Base-by-base conservation (phyloP, 2,329 filamentous ascomycete genomes). In the Neofusicoccum umdonicola region DNA sequence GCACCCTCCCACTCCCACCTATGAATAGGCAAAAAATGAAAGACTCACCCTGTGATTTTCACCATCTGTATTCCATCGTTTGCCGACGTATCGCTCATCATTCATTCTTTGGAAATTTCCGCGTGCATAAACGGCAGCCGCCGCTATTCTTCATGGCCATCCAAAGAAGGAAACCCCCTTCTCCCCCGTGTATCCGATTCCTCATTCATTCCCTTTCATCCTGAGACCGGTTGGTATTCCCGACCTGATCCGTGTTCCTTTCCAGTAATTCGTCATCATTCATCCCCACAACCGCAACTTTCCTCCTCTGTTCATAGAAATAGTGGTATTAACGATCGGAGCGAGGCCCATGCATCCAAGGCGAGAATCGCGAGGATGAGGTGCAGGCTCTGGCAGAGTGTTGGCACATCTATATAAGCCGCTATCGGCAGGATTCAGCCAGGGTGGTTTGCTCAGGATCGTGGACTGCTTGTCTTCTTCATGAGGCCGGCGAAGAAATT, bases 401-500 rank as follows among this genome's bases (percentile, higher is more conserved):
- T 22, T 41, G 52, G 37, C 37, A 9, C 35, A n/a, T 41, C n/a
- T 42, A 27, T 42, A 19, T 15, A 13, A 27, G 37, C 56, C 56
- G 56, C 19, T 37, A 22, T 9, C 15, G 42, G 6, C 17, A 19
- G n/a, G 12, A 13, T 22, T 37, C n/a, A 19, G 3, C 13, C 5
- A 37, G 50, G 27, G 12, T 8, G 13, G 7, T 3, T 31, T 13
- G 2, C 22, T 63, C 61, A 63, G 8, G 61, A 63, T 31, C 61
- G 50, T 12, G 61, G 61, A 12, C 61, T 63, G 50, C 61, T 63
- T n/a, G 61, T 63, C 41, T 63, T 63, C 62, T 64, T 77, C 64
- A 77, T 75, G 41, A 78, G 64, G 3, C 76, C 74, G 1, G 75
- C 76, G 65, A 78, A 78, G 70, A 78, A 78, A 0, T 74, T 76